Evolutionary conservation across 805 yeast species (phyloP).

Genomic region (Yamadazyma paraphyllophila): DNA sequence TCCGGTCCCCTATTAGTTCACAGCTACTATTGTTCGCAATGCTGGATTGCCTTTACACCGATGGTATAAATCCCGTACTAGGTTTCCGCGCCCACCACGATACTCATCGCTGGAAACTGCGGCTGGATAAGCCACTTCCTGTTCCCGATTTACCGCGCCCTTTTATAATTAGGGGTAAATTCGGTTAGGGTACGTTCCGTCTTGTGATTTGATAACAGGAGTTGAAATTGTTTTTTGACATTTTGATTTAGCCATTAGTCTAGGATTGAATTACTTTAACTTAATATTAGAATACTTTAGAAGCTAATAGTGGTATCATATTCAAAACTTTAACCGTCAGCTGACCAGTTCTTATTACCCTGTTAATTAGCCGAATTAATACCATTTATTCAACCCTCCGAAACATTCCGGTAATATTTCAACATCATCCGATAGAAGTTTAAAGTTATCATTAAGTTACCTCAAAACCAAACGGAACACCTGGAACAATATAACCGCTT

Average conservation of each 20-base stretch:
- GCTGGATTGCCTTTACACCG: no score
- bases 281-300: no score
- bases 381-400: neutral
- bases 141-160: neutral
- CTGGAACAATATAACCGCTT: no score
- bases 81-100: no score
- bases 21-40: no score
- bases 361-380: neutral
- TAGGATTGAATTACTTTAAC: no score
- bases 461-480: neutral
- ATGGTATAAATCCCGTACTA: no score
- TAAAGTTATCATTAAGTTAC: neutral
- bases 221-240: neutral
- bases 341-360: neutral
- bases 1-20: neutral
- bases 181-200: slow-evolving; percentile 5
- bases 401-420: neutral
- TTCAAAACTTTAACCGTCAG: neutral
- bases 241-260: neutral
- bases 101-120: no score
- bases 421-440: neutral
- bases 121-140: no score
- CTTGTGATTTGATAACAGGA: slow-evolving; percentile 11
- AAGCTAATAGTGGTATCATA: no score
- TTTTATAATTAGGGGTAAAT: slow-evolving; percentile 2